Base-by-base conservation (phyloP, 805 yeast species). In the Clavispora asparagi region DNA sequence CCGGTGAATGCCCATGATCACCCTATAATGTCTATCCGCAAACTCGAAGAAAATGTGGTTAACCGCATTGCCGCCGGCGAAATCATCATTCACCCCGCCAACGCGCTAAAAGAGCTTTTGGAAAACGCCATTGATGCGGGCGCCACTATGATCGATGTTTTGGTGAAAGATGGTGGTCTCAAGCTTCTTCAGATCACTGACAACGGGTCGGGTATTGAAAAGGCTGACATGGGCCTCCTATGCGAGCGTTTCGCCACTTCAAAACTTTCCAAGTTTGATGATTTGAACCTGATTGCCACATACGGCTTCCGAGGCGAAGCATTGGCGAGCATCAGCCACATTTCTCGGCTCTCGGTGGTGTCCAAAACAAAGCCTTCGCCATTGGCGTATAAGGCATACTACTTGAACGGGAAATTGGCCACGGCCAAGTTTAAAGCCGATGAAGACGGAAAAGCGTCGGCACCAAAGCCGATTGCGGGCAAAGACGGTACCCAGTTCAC, bases 251-350 rank as follows among this genome's bases (percentile, higher is more conserved):
- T 90, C 66, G 87, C 98, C 19, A 94, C 99, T 0, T 90, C 97
- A 0, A 94, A 94, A 63, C 65, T 94, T 23, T 50, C 65, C 1
- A 73, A 67, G 8, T 92, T 86, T 61, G 92, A 87, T 42, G 99
- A 94, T 61, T 73, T 94, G 47, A 69, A 71, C 42, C 62, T 74
- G 4, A 78, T 94, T 23, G 69, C 77, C 19, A 91, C 98, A 0
- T 89, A 89, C 62, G 99, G 99, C 5, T 94, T 94, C 62, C 74
- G 99, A 45, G 99, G 99, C 13, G 99, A 94, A 64, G 99, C 99
- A 0, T 70, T 94, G 41, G 97, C 98, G 1, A 83, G 94, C 60
- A 91, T 94, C 7, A 89, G 97, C 0, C 97, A 92, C 59, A 84
- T 94, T 17, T 76, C 97, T 0, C 84, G 90, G 47, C 68, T 94